Evolutionary conservation across 2,329 filamentous ascomycete species (phyloP).

Genomic region (Didymella arachidicola): DNA sequence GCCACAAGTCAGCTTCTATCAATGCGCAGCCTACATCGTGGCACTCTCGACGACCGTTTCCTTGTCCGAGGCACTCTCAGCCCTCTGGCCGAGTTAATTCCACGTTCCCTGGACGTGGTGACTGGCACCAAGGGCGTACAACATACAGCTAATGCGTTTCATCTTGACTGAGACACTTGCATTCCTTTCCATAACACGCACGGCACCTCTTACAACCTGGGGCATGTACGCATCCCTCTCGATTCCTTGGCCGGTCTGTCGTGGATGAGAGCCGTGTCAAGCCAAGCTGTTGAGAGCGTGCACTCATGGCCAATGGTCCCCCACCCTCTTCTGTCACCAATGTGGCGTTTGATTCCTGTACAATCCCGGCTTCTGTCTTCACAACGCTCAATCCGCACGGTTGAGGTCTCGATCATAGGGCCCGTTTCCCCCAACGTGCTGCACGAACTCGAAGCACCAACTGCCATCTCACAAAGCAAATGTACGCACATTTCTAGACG

Average conservation of each 20-base stretch:
- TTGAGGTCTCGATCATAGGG: conserved; percentile 2
- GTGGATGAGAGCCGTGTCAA: neutral
- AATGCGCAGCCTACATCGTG: conserved; percentile 13
- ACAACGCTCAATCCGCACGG: neutral
- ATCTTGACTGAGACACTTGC: conserved; percentile 9
- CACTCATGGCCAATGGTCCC: conserved; percentile 15
- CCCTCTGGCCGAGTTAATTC: conserved; percentile 13
- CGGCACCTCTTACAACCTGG: conserved; percentile 1
- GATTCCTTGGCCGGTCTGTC: conserved; percentile 8
- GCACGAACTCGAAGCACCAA: conserved; percentile 15
- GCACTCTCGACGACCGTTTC: conserved; percentile 23
- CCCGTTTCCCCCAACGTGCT: conserved; percentile 4
- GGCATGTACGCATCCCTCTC: conserved; percentile 1
- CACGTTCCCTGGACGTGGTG: conserved; percentile 19
- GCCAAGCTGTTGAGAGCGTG: conserved; percentile 8
- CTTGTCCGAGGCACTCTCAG: conserved; percentile 11
- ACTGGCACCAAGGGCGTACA: conserved; percentile 18
- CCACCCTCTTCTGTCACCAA: conserved; percentile 10
- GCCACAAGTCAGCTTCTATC: conserved; percentile 10
- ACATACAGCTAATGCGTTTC: conserved; percentile 14
- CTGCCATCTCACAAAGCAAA: conserved; percentile 14
- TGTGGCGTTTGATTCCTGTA: conserved; percentile 6
- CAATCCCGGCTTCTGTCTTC: neutral
- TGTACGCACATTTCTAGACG: conserved; percentile 1
- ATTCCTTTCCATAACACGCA: conserved; percentile 8